Evolutionary conservation across 2,329 filamentous ascomycete species (phyloP).

Genomic region (Dactylellina drechsleri): DNA sequence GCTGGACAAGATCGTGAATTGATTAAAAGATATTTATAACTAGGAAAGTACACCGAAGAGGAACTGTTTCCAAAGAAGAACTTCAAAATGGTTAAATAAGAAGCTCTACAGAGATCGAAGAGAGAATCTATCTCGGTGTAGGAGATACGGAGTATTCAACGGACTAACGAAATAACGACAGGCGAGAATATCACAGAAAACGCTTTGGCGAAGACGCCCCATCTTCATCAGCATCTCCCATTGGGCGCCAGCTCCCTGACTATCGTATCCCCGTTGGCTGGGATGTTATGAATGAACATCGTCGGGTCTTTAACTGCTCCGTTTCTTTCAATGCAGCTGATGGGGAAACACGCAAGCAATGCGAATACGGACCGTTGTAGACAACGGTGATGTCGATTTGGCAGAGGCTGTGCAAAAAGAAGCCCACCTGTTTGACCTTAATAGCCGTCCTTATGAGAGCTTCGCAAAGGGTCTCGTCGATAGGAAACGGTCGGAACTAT

Average conservation of each 20-base stretch:
- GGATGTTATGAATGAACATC: constrained; percentile 1
- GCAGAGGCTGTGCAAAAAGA: constrained; percentile 54
- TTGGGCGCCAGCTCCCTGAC: constrained; percentile 37
- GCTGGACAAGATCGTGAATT: constrained; percentile 5
- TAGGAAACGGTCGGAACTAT: constrained; percentile 43
- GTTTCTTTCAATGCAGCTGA: constrained; percentile 11
- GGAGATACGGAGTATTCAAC: too few relatives aligned
- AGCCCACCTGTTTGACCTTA: background rate
- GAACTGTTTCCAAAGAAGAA: too few relatives aligned
- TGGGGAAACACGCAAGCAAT: constrained; percentile 22
- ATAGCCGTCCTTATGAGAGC: background rate
- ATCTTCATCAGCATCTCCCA: constrained; percentile 26
- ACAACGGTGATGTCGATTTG: constrained; percentile 22
- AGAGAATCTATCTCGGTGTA: too few relatives aligned
- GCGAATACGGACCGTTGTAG: constrained; percentile 22
- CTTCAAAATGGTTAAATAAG: too few relatives aligned
- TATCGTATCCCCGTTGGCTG: constrained; percentile 30
- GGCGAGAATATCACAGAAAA: background rate
- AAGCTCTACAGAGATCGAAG: too few relatives aligned
- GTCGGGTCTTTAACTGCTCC: constrained; percentile 27
- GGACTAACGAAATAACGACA: constrained; percentile 1
- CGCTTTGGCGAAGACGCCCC: background rate
- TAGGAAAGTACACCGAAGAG: too few relatives aligned
- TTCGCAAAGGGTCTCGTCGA: constrained; percentile 12
- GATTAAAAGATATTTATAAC: background rate